Percentiles rank a stretch among this genome's conserved stretches.
Evolutionary conservation across 305 asterid genomes (phyloP).

Genomic region (Fraxinus platypoda): DNA sequence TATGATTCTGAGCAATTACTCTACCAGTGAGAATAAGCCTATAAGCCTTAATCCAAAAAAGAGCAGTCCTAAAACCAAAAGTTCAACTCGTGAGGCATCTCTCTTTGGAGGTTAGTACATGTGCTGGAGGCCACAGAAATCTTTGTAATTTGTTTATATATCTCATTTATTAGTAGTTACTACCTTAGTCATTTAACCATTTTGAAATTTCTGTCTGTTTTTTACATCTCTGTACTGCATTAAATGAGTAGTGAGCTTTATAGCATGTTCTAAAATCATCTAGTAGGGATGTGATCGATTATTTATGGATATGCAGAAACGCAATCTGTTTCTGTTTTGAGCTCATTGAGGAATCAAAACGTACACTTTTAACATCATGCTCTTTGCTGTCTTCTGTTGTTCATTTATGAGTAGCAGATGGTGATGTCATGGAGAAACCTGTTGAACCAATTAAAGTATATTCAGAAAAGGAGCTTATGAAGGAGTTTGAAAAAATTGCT

Average conservation of each 20-base stretch:
- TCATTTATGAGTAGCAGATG: conserved; percentile 67
- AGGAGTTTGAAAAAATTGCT: conserved; percentile 95
- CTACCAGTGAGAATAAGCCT: conserved; percentile 62
- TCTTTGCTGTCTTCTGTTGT: conserved; percentile 22
- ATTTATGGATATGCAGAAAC: background rate
- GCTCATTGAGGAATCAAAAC: conserved; percentile 4
- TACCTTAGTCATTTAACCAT: conserved; percentile 6
- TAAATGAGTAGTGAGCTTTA: background rate
- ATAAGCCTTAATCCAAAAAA: conserved; percentile 56
- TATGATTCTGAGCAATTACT: conserved; percentile 56
- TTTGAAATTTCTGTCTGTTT: background rate
- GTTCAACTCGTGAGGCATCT: conserved; percentile 70
- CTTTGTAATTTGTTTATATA: background rate
- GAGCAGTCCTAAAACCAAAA: conserved; percentile 89
- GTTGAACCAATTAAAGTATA: conserved; percentile 89
- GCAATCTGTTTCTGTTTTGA: conserved; percentile 3
- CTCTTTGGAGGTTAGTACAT: conserved; percentile 87
- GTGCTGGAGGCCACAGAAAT: conserved; percentile 5
- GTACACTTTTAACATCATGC: conserved; percentile 11
- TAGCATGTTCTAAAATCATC: conserved; percentile 11
- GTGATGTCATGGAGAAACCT: conserved; percentile 84
- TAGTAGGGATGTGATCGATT: conserved; percentile 7
- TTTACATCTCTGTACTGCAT: conserved; percentile 8
- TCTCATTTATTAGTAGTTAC: background rate
- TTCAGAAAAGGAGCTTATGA: conserved; percentile 87